Evolutionary conservation across 306 rosid species (phyloP).

Genomic region (Astragalus membranaceus): DNA sequence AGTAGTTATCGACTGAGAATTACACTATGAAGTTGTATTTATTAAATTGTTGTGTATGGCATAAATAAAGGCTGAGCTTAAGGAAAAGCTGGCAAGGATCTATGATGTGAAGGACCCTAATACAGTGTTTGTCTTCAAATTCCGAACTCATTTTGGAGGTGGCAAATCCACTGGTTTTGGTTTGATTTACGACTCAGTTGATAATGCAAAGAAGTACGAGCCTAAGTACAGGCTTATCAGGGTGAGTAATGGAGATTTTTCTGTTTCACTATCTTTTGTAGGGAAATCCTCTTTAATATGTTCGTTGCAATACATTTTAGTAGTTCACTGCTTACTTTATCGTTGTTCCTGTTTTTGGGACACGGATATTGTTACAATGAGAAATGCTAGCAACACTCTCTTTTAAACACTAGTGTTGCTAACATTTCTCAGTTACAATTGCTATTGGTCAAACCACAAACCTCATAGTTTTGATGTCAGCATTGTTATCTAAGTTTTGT

Average conservation of each 20-base stretch:
- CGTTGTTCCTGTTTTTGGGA: background rate
- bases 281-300: background rate
- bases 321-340: background rate
- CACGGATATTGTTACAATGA: background rate
- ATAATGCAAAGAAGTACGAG: conserved; percentile 83
- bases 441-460: background rate
- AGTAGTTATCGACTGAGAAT: background rate
- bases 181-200: conserved; percentile 84
- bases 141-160: conserved; percentile 93
- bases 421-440: no score
- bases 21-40: background rate
- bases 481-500: background rate
- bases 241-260: conserved; percentile 31
- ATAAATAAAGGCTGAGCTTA: conserved; percentile 62
- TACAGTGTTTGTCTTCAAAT: conserved; percentile 77
- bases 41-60: background rate
- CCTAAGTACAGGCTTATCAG: conserved; percentile 94
- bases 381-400: background rate
- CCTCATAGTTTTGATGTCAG: background rate
- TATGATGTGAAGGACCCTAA: conserved; percentile 83
- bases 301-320: background rate
- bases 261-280: background rate
- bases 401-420: no score
- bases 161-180: conserved; percentile 96
- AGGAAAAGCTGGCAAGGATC: conserved; percentile 74